A percentile compares a stretch with the other conserved stretches of the same genome.
Evolutionary conservation across 805 yeast genomes (phyloP).

Genomic region (Sungouiozyma ichnusensis): DNA sequence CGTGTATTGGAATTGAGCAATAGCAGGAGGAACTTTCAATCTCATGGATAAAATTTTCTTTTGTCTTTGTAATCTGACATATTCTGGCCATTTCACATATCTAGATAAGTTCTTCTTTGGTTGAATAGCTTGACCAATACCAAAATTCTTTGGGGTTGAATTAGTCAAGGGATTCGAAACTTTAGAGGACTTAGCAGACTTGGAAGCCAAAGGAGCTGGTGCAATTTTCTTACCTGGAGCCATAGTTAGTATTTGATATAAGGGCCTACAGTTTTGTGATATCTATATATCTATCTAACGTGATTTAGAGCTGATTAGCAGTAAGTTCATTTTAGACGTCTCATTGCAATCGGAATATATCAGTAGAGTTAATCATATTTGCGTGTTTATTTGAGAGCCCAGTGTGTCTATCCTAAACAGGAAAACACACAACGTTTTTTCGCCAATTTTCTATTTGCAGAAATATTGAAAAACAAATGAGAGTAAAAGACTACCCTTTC

Average conservation of each 20-base stretch:
- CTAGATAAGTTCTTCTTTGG: slow-evolving; percentile 92
- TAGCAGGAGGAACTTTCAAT: slow-evolving; percentile 98
- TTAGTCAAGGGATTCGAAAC: slow-evolving; percentile 78
- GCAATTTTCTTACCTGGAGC: slow-evolving; percentile 76
- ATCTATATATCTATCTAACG: too few relatives aligned
- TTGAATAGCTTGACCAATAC: slow-evolving; percentile 93
- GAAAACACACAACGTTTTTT: too few relatives aligned
- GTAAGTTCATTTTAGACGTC: too few relatives aligned
- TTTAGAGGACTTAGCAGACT: slow-evolving; percentile 43
- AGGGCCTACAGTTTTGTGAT: not conserved
- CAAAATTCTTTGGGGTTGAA: slow-evolving; percentile 83
- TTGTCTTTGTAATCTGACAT: slow-evolving; percentile 97
- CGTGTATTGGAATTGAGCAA: slow-evolving; percentile 90
- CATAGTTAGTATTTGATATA: slow-evolving; percentile 13
- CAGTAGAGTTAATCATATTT: too few relatives aligned
- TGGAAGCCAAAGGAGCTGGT: slow-evolving; percentile 92
- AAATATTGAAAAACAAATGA: too few relatives aligned
- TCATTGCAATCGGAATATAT: too few relatives aligned
- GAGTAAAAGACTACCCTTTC: too few relatives aligned
- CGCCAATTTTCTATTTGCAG: too few relatives aligned
- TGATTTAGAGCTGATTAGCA: too few relatives aligned
- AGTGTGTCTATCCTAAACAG: too few relatives aligned
- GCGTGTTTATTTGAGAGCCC: too few relatives aligned
- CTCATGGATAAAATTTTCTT: slow-evolving; percentile 90
- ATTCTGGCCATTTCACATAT: slow-evolving; percentile 98